A percentile compares a stretch with the other conserved stretches of the same genome.
Conservation (phyloP, 129 eudicot species). For the Lonicera japonica region DNA sequence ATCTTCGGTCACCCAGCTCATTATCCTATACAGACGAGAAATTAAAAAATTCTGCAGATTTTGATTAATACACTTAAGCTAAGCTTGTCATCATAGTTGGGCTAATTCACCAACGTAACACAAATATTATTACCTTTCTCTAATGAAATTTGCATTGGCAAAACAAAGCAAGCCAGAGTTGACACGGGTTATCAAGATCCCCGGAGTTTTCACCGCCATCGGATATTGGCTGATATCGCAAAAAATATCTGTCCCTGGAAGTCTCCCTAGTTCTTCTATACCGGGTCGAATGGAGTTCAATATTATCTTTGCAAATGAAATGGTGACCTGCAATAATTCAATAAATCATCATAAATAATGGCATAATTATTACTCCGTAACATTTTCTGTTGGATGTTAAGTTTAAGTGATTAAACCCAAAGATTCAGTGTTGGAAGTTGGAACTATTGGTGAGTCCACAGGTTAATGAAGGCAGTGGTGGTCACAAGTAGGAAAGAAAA, state of each 20-base stretch:
- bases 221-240: slow-evolving; percentile 51
- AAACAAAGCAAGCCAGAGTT: slow-evolving; percentile 51
- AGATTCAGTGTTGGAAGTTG: not conserved
- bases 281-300: slow-evolving; percentile 47
- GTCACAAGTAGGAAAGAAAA: not conserved
- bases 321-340: slow-evolving; percentile 34
- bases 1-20: slow-evolving; percentile 26
- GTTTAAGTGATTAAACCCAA: not conserved
- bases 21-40: slow-evolving; percentile 22
- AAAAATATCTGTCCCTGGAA: slow-evolving; percentile 49
- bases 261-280: slow-evolving; percentile 48
- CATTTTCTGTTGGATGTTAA: no score
- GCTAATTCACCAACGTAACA: not conserved
- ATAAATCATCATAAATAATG: no score
- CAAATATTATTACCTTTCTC: slow-evolving; percentile 38
- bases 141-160: slow-evolving; percentile 64
- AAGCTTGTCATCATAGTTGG: not conserved
- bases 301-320: slow-evolving; percentile 54
- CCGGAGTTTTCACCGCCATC: slow-evolving; percentile 31
- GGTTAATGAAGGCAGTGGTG: not conserved
- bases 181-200: slow-evolving; percentile 39
- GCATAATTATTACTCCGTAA: no score
- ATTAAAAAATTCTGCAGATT: not conserved
- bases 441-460: not conserved
- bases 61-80: not conserved